Evolutionary conservation across 305 asterid species (phyloP).

Genomic region (Withania somnifera): DNA sequence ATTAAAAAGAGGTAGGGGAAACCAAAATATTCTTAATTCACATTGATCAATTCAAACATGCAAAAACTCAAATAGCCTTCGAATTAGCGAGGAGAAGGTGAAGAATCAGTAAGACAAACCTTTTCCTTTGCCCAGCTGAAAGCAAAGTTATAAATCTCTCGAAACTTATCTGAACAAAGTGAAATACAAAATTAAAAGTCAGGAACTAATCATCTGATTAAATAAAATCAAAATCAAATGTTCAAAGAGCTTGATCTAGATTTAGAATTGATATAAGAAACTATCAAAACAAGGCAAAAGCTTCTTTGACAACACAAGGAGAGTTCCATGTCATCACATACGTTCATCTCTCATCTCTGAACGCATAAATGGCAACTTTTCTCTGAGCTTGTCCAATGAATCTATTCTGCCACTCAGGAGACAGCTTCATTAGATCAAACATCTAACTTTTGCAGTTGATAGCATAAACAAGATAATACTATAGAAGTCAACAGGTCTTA

Average conservation of each 20-base stretch:
- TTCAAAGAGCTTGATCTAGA: neutral
- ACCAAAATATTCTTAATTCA: neutral
- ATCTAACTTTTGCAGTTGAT: neutral
- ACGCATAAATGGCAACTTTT: constrained; percentile 82
- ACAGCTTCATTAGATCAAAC: constrained; percentile 5
- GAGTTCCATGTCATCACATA: constrained; percentile 35
- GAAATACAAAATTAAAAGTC: neutral
- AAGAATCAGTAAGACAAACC: constrained; percentile 27
- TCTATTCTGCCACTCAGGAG: constrained; percentile 58
- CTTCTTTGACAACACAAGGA: neutral
- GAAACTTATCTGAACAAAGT: constrained; percentile 59
- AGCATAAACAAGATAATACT: neutral
- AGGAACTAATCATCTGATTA: neutral
- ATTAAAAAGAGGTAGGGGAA: neutral
- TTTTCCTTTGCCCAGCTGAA: constrained; percentile 99
- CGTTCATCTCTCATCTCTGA: constrained; percentile 95
- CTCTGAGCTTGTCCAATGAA: constrained; percentile 83
- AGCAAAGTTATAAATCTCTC: constrained; percentile 89
- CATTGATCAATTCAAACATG: neutral
- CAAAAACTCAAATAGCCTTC: neutral
- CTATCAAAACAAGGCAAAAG: neutral
- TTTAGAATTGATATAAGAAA: neutral
- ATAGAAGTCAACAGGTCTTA: constrained; percentile 2
- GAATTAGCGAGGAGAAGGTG: neutral
- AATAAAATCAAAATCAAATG: neutral